Conservation (phyloP, 352 stramenopile genomes). For the Globisporangium irregulare region DNA sequence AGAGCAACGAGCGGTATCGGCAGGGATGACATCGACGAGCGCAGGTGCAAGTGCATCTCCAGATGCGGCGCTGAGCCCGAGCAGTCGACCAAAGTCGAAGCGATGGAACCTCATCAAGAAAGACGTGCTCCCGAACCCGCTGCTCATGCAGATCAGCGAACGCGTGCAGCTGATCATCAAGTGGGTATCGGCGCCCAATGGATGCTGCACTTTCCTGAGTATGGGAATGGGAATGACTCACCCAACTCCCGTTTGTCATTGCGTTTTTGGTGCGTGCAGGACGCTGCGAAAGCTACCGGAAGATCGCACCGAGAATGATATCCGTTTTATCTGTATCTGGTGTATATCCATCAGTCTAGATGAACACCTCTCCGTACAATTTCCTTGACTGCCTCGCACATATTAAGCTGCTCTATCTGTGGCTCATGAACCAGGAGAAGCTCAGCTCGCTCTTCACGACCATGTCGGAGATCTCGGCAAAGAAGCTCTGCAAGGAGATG, state of each 20-base stretch:
- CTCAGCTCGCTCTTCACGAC: conserved; percentile 84
- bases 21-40: background rate
- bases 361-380: background rate
- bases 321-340: background rate
- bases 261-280: conserved; percentile 21
- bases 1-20: background rate
- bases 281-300: conserved; percentile 60
- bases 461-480: conserved; percentile 81
- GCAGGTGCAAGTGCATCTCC: background rate
- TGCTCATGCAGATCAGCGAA: conserved; percentile 56
- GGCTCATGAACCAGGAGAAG: conserved; percentile 87
- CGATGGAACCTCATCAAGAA: conserved; percentile 23
- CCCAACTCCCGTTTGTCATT: background rate
- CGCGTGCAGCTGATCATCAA: conserved; percentile 69
- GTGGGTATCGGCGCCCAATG: conserved; percentile 21
- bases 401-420: conserved; percentile 76
- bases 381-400: background rate
- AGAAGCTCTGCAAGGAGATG: conserved; percentile 87
- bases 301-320: conserved; percentile 62
- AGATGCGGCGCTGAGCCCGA: background rate
- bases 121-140: conserved; percentile 38
- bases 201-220: background rate
- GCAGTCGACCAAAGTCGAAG: conserved; percentile 4
- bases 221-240: background rate
- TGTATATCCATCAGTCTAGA: background rate